Base-by-base conservation (phyloP, 169 alveolate genomes). In the Theileria orientalis region DNA sequence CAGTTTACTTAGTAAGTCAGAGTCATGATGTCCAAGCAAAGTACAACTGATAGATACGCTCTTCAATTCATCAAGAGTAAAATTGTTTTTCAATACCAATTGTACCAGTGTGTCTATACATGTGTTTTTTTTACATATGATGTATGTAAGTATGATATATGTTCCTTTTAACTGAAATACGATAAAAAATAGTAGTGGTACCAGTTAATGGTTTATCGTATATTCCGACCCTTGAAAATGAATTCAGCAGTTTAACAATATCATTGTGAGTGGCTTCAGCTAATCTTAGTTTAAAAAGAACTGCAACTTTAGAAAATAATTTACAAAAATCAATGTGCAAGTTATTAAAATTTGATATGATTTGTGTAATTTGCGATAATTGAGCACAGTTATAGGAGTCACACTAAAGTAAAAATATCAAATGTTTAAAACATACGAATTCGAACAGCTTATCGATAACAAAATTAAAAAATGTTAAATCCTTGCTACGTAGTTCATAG, bases 201-300 rank as follows among this genome's bases (percentile, higher is more conserved):
- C 76, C 44, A 2, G 30, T 8, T 1, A 68, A 40, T 14, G n/a
- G 30, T 0, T 23, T 33, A 30, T 79, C 83, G 46, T 42, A 30
- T 1, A 73, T 62, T n/a, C 87, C 87, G 8, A 79, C 16, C 42
- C 67, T 74, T 3, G 87, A 79, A 71, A 71, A 79, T n/a, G 87
- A 46, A 11, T 70, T 76, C 70, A 68, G 35, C 25, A 79, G 23
- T 29, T 71, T 33, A 1, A 79, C 83, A 14, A 79, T 70, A 14
- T 69, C 77, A 25, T 46, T 60, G 14, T 85, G 83, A 25, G 44
- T 2, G 19, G 87, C 83, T 49, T 79, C 87, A 47, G 87, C 87
- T 29, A 79, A 72, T 9, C 87, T 74, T 40, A 79, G 30, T 41
- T 79, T 69, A 25, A 79, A 79, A 41, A 67, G 14, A 6, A 79